Base-by-base conservation (phyloP, 2,329 filamentous ascomycete species). In the Sporothrix protearum region DNA sequence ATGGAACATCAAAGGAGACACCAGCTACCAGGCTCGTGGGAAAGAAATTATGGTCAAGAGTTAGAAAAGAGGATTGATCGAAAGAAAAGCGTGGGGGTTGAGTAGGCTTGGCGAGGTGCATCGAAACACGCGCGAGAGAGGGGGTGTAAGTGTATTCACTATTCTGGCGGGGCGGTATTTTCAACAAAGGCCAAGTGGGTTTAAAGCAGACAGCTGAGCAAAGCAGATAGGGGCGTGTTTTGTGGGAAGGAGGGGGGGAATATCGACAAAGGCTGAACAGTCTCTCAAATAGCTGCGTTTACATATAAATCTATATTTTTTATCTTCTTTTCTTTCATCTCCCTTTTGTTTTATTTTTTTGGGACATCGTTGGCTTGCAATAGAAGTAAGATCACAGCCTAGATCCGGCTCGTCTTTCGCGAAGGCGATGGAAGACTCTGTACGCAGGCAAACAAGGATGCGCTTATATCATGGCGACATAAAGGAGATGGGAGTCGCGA, bases 61-160 rank as follows among this genome's bases (percentile, higher is more conserved):
- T 33, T 16, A 22, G 6, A 30, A 66, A 30, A 36, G 61, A n/a
- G 22, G 28, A 49, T 3, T 25, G 12, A 16, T 49, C 2, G 8
- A 16, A 49, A n/a, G 7, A 64, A 66, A 22, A 66, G 63, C 63
- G 63, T 66, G 63, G 63, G 63, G 57, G 42, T 22, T 5, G 14
- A 66, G 42, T 66, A 42, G 25, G 28, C 49, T 66, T 33, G 39
- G 42, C 63, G 42, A 66, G 19, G 61, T n/a, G 61, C 42, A 66
- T 66, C 22, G 59, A 45, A 45, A 45, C 16, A 12, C 42, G 63
- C 42, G 42, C n/a, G 36, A 64, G 6, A 22, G 57, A 25, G 36
- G 59, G 59, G 59, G 59, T 45, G 59, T 45, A 28, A 28, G 59
- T 45, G 36, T 45, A 28, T 19, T 16, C 6, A 8, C 10, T 6